Base-by-base conservation (phyloP, 352 stramenopile genomes). In the Phytopythium chamaehyphon region DNA sequence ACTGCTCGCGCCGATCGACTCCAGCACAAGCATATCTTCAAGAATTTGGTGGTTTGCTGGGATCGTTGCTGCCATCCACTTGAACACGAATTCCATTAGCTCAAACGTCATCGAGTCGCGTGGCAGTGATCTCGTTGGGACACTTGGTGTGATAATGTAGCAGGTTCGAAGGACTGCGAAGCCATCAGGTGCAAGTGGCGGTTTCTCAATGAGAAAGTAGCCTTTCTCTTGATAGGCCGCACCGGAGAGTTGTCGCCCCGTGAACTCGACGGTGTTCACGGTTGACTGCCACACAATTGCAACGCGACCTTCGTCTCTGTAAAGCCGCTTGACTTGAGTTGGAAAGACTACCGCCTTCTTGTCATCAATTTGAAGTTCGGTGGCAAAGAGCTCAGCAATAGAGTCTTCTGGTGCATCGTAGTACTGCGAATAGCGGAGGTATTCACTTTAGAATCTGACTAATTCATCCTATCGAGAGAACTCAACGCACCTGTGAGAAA, bases 221-320 rank as follows among this genome's bases (percentile, higher is more conserved):
- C 76, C 71, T 28, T 71, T 71, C 42, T 88, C 73, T n/a, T 66
- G 62, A 36, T 83, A 85, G 43, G 69, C 62, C 2, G 67, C 65
- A 0, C 66, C 73, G 5, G 61, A 40, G 10, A 81, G 51, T 9
- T 70, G 65, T 11, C 69, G 59, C 15, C 64, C 62, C 19, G 55
- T 54, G 56, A 85, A 88, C 61, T 71, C 68, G 23, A 81, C 54
- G 1, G 73, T 66, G 19, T 84, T 61, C 46, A 77, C 73, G 47
- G 71, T 67, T 12, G 73, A 73, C 33, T 60, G 64, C 73, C 73
- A 88, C n/a, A 80, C 71, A 18, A 88, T 71, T 38, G 83, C 69
- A 1, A 80, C 55, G 6, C 76, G 76, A 22, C 73, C 64, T 43
- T 66, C 42, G 39, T 86, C 69, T 9, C 73, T 50, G 40, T 79